Conservation (phyloP, 1,284 basidiomycete species). For the Boletus hoseneyae region DNA sequence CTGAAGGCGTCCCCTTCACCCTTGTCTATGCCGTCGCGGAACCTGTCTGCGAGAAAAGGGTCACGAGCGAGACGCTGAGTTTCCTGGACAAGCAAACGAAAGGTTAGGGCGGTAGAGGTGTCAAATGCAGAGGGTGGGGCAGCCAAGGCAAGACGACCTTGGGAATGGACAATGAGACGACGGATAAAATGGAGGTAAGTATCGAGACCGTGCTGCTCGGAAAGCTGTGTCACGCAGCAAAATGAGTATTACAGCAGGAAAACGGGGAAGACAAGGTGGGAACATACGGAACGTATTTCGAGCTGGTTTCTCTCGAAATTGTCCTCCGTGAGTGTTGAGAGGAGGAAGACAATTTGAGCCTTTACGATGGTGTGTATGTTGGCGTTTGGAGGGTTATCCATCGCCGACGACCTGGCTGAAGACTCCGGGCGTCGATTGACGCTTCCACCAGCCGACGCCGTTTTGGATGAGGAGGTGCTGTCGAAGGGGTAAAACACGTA, state of each 20-base stretch:
- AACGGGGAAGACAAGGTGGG: not conserved
- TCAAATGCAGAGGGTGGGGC: conserved; percentile 62
- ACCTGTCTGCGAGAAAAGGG: conserved; percentile 81
- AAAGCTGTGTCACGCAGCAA: conserved; percentile 57
- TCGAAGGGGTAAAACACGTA: conserved; percentile 29
- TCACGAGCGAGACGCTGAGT: conserved; percentile 82
- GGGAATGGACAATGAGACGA: conserved; percentile 85
- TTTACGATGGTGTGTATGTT: conserved; percentile 77
- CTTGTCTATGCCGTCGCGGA: conserved; percentile 82
- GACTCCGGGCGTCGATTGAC: conserved; percentile 72
- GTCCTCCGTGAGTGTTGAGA: conserved; percentile 91
- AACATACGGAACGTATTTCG: conserved; percentile 82
- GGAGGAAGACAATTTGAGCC: conserved; percentile 89
- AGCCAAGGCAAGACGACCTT: conserved; percentile 58
- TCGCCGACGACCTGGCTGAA: conserved; percentile 54
- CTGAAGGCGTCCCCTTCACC: conserved; percentile 78
- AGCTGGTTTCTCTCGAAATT: conserved; percentile 89
- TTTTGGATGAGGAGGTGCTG: conserved; percentile 46
- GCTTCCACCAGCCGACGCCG: conserved; percentile 71
- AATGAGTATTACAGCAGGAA: conserved; percentile 19
- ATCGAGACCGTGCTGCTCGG: conserved; percentile 91
- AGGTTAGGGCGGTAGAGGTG: conserved; percentile 68
- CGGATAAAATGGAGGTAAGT: conserved; percentile 95
- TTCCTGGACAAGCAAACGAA: conserved; percentile 83
- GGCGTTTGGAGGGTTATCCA: conserved; percentile 45